Conservation (phyloP, 1,139 yeast genomes). For the Candida glucosophila region DNA sequence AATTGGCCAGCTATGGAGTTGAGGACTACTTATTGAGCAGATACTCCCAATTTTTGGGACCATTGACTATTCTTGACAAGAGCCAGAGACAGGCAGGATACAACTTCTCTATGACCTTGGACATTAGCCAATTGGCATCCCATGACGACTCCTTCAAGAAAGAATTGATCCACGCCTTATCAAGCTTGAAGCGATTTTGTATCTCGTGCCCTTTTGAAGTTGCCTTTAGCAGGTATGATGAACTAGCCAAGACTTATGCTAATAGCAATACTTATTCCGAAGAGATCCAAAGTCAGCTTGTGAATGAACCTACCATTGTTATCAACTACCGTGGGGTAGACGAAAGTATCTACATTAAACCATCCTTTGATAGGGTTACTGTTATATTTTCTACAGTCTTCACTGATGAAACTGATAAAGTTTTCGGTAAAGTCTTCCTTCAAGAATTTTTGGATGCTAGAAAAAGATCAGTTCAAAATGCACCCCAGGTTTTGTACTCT, state of each 20-base stretch:
- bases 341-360: constrained; percentile 83
- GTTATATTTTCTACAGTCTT: constrained; percentile 91
- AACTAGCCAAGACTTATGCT: constrained; percentile 49
- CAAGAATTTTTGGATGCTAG: constrained; percentile 97
- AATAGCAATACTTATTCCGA: constrained; percentile 40
- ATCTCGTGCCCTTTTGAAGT: constrained; percentile 89
- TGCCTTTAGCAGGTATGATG: constrained; percentile 75
- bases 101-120: constrained; percentile 69
- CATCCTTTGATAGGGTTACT: constrained; percentile 93
- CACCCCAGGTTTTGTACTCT: constrained; percentile 93
- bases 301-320: constrained; percentile 54
- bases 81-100: constrained; percentile 62
- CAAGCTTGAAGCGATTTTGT: constrained; percentile 75
- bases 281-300: constrained; percentile 39
- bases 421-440: constrained; percentile 88
- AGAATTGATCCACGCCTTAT: constrained; percentile 51
- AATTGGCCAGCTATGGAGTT: constrained; percentile 61
- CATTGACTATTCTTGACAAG: constrained; percentile 18
- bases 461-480: constrained; percentile 91
- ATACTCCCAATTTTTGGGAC: constrained; percentile 24
- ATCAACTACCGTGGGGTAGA: constrained; percentile 80
- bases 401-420: constrained; percentile 94
- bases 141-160: constrained; percentile 36
- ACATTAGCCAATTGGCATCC: constrained; percentile 38
- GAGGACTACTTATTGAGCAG: constrained; percentile 32